A percentile compares a stretch with the other conserved stretches of the same genome.
Evolutionary conservation across 140 eudicot species (phyloP).

Genomic region (Ambrosia hybrid): DNA sequence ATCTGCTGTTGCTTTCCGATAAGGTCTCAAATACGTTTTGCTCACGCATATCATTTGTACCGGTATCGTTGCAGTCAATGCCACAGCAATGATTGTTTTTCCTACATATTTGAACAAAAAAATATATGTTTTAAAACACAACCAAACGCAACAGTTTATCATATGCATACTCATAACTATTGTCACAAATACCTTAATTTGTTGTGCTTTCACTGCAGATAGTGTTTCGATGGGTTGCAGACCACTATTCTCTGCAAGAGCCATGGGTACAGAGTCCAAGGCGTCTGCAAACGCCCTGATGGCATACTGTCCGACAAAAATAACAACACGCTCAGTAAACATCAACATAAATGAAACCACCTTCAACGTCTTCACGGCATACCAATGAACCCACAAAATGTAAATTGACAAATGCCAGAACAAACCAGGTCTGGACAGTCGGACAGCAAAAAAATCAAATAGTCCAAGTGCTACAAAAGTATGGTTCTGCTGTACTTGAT

Average conservation of each 20-base stretch:
- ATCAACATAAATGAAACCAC: background rate
- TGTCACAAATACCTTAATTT: slow-evolving; percentile 66
- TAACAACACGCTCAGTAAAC: slow-evolving; percentile 1
- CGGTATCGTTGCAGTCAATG: slow-evolving; percentile 87
- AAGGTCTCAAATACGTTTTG: slow-evolving; percentile 94
- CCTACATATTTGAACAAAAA: slow-evolving; percentile 45
- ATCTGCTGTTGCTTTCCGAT: slow-evolving; percentile 98
- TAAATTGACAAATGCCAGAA: no score
- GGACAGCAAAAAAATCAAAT: no score
- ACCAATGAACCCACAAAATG: no score
- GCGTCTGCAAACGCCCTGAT: slow-evolving; percentile 96
- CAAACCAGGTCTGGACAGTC: no score
- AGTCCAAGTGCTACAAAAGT: no score
- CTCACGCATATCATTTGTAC: slow-evolving; percentile 95
- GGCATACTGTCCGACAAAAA: slow-evolving; percentile 71
- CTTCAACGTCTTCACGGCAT: background rate
- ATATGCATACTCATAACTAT: background rate
- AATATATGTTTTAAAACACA: background rate
- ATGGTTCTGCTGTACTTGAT: no score
- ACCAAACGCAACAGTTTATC: background rate
- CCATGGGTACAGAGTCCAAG: slow-evolving; percentile 91
- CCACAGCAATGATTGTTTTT: slow-evolving; percentile 88
- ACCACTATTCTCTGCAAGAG: slow-evolving; percentile 97
- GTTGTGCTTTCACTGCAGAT: slow-evolving; percentile 92
- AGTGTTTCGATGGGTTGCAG: slow-evolving; percentile 91